Conservation (phyloP, 192 early-diverging fungal species). For the Coemansia biformis region DNA sequence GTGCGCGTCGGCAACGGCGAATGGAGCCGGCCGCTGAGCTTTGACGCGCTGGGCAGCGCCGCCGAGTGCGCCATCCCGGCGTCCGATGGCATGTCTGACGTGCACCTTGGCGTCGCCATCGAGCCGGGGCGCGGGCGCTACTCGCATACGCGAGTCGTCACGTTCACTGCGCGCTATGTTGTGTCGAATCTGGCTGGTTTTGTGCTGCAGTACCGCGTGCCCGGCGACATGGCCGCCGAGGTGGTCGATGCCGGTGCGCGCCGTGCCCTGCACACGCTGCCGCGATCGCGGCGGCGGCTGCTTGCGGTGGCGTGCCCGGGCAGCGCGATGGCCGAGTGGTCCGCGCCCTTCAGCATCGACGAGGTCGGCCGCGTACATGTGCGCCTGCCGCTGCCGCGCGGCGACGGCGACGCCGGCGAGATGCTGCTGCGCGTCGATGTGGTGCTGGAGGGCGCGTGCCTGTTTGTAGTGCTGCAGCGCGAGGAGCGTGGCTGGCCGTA, state of each 20-base stretch:
- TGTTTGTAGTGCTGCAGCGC: constrained; percentile 79
- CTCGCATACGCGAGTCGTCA: constrained; percentile 81
- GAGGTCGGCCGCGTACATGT: constrained; percentile 81
- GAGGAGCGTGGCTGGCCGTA: constrained; percentile 83
- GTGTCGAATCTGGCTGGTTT: constrained; percentile 74
- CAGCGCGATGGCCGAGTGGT: constrained; percentile 56
- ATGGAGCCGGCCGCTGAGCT: constrained; percentile 86
- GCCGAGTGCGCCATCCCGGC: constrained; percentile 71
- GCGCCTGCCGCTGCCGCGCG: constrained; percentile 54
- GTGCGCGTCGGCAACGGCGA: constrained; percentile 69
- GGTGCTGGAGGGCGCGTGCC: constrained; percentile 81
- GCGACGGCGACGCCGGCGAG: constrained; percentile 29
- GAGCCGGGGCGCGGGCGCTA: constrained; percentile 85
- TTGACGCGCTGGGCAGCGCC: constrained; percentile 89
- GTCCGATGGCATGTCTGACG: constrained; percentile 44
- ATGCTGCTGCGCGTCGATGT: constrained; percentile 72
- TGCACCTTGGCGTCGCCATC: constrained; percentile 78
- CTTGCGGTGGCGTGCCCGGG: constrained; percentile 64
- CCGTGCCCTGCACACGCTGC: constrained; percentile 65
- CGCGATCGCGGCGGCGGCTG: constrained; percentile 57
- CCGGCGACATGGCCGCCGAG: constrained; percentile 48
- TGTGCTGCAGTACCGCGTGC: constrained; percentile 65
- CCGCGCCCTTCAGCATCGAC: constrained; percentile 78
- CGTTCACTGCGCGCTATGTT: constrained; percentile 85
- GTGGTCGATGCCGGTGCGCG: constrained; percentile 53